These are phyloP conservation scores for Phytophthora citricola DNA, from an alignment of 352 stramenopile species.

Conservation along the genomic window DNA sequence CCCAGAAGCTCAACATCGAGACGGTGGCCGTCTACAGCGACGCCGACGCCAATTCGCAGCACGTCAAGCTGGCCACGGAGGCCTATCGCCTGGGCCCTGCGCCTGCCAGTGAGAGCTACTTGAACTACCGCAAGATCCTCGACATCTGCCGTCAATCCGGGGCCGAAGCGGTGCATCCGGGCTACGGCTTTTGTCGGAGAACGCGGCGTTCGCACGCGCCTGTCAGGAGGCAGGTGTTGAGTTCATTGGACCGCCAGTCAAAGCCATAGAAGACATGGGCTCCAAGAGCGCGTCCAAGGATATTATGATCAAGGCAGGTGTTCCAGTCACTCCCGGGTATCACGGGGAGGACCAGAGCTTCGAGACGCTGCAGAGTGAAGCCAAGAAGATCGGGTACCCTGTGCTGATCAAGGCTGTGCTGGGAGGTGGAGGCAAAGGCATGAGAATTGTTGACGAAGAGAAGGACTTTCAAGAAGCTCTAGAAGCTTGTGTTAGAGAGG, in stretches of 20 bases:
- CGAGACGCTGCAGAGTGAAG: slow-evolving; percentile 76
- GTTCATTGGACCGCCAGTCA: slow-evolving; percentile 91
- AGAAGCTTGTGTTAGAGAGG: slow-evolving; percentile 89
- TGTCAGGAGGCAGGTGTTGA: slow-evolving; percentile 79
- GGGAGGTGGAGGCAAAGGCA: slow-evolving; percentile 92
- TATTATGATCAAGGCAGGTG: slow-evolving; percentile 89
- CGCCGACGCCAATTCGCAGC: slow-evolving; percentile 79
- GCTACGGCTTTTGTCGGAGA: slow-evolving; percentile 94
- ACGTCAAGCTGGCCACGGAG: slow-evolving; percentile 80
- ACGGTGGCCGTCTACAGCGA: slow-evolving; percentile 94
- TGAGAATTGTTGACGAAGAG: slow-evolving; percentile 89
- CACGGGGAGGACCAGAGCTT: slow-evolving; percentile 90
- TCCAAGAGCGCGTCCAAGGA: slow-evolving; percentile 93
- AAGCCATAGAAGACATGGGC: slow-evolving; percentile 92
- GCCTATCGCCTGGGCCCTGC: slow-evolving; percentile 75
- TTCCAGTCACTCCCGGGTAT: slow-evolving; percentile 91
- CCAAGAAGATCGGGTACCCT: slow-evolving; percentile 90
- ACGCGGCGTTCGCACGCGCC: slow-evolving; percentile 73
- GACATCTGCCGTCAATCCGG: slow-evolving; percentile 66
- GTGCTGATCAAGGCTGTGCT: slow-evolving; percentile 94
- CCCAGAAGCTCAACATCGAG: slow-evolving; percentile 88
- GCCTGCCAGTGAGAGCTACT: slow-evolving; percentile 76
- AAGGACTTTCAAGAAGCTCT: slow-evolving; percentile 84
- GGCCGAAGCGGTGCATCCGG: slow-evolving; percentile 88
- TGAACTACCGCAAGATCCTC: slow-evolving; percentile 82